phyloP scores from a whole-genome alignment of 345 rosid species.

The Kandelia obovata region DNA sequence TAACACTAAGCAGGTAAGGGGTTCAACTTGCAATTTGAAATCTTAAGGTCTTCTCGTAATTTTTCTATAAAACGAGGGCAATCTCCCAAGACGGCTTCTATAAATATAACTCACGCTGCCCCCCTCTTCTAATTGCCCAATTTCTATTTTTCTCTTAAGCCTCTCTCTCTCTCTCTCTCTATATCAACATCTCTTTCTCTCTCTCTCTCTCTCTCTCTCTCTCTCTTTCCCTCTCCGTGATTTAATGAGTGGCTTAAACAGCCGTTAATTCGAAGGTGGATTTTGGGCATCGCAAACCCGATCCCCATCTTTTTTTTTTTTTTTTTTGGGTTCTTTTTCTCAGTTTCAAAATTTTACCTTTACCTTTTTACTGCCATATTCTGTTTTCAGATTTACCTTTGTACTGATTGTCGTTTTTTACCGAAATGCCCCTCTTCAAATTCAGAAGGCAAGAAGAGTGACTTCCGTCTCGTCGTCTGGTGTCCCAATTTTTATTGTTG shows the following conservation, averaged over 20 bases:
- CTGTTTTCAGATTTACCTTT: not conserved
- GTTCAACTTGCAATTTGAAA: not conserved
- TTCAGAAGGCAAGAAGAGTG: not conserved
- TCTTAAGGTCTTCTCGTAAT: not conserved
- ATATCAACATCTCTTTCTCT: not conserved
- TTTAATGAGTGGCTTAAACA: not conserved
- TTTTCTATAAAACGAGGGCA: not conserved
- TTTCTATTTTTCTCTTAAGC: not conserved
- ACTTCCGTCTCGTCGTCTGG: not conserved
- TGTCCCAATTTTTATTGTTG: not conserved
- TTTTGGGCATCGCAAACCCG: not conserved
- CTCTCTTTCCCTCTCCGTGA: not conserved
- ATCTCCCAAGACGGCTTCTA: not conserved
- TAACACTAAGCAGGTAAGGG: not conserved
- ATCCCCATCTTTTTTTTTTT: not conserved
- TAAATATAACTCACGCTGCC: conserved; percentile 5
- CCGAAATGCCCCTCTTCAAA: not conserved
- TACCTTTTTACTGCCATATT: not conserved
- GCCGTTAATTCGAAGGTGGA: not conserved
- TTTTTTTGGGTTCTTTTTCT: too few relatives aligned
- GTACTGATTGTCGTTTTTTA: not conserved
- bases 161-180: not conserved
- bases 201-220: not conserved
- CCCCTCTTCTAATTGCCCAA: fast-evolving
- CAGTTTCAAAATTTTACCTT: not conserved